Evolutionary conservation across 805 yeast species (phyloP).

Genomic region (Pichia occidentalis): DNA sequence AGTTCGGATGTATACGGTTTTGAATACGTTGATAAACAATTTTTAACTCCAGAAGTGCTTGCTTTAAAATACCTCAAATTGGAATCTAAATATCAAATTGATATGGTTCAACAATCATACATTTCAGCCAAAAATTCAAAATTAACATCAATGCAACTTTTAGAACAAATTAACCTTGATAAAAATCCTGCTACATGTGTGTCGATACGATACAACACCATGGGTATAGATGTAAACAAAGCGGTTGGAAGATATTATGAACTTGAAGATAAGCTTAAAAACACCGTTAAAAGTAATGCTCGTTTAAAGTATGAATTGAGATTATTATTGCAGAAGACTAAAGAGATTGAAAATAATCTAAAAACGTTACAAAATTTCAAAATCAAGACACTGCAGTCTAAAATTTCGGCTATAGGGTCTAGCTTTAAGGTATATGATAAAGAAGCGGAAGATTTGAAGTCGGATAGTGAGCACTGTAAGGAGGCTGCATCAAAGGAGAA

Average conservation of each 20-base stretch:
- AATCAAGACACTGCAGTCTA: conserved; percentile 26
- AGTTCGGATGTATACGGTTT: conserved; percentile 12
- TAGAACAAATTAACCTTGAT: neutral
- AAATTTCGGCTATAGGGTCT: no score
- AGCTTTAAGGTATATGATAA: no score
- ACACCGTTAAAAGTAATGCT: conserved; percentile 50
- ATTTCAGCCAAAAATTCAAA: neutral
- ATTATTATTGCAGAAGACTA: conserved; percentile 49
- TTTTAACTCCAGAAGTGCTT: conserved; percentile 16
- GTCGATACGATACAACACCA: conserved; percentile 1
- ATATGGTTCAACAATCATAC: conserved; percentile 10
- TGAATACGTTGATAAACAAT: conserved; percentile 15
- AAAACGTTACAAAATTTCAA: conserved; percentile 31
- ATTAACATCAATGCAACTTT: neutral
- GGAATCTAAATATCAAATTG: conserved; percentile 12
- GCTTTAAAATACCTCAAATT: conserved; percentile 14
- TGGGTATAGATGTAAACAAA: conserved; percentile 11
- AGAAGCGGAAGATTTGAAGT: neutral
- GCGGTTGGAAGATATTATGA: conserved; percentile 23
- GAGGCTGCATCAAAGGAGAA: neutral
- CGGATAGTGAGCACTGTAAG: neutral
- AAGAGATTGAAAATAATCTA: conserved; percentile 58
- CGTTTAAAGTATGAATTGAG: conserved; percentile 61
- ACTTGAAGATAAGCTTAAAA: conserved; percentile 35
- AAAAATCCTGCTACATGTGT: conserved; percentile 7